phyloP scores from a whole-genome alignment of 2,329 filamentous ascomycete species.

The Apiospora aurea region DNA sequence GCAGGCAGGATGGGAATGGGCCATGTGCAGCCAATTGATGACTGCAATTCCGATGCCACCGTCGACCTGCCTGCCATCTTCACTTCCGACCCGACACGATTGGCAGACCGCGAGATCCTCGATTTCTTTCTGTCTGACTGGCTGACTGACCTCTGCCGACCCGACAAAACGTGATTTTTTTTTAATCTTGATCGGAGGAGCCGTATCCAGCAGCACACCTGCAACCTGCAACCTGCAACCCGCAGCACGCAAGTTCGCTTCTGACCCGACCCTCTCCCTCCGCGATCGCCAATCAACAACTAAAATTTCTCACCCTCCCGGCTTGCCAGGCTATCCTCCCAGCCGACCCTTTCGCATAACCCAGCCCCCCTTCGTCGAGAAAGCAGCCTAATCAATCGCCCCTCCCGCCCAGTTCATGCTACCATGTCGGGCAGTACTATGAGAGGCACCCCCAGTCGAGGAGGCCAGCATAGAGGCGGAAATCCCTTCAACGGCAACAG shows the following conservation, averaged over 20 bases:
- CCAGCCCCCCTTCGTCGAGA: constrained; percentile 16
- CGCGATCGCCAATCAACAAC: constrained; percentile 14
- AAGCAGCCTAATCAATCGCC: constrained; percentile 31
- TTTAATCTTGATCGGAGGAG: neutral
- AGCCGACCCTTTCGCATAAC: neutral
- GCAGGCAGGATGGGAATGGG: neutral
- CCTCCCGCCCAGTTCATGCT: constrained; percentile 40
- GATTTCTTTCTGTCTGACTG: neutral
- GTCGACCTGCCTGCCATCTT: neutral
- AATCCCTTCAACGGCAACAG: constrained; percentile 63
- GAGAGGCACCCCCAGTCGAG: constrained; percentile 73
- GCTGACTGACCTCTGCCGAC: neutral
- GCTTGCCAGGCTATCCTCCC: neutral
- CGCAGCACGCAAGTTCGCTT: neutral
- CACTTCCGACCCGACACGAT: neutral
- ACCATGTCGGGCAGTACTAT: constrained; percentile 68
- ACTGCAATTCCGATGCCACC: neutral
- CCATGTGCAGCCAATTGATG: constrained; percentile 11
- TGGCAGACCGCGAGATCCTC: neutral
- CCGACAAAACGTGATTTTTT: neutral
- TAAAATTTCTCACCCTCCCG: constrained; percentile 6
- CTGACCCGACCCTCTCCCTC: neutral
- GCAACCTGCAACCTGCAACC: too few relatives aligned
- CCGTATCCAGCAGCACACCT: neutral
- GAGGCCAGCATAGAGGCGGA: constrained; percentile 61